These are phyloP conservation scores for Vigna radiata DNA, from an alignment of 306 rosid species.

Conservation along the genomic window DNA sequence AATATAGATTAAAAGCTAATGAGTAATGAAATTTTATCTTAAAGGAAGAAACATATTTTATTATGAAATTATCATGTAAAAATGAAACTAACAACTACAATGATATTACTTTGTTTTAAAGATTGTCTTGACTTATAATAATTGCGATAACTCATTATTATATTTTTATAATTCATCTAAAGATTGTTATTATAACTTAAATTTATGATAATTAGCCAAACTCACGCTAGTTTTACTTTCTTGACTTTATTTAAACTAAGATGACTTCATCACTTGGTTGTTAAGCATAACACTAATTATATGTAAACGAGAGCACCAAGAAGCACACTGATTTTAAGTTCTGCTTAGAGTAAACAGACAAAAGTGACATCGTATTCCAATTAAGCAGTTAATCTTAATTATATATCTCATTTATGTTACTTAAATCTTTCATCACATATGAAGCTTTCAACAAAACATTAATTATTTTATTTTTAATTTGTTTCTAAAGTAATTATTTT, in stretches of 20 bases:
- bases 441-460: too few relatives aligned
- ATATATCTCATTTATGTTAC: too few relatives aligned
- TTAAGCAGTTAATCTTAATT: neutral
- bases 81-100: neutral
- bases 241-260: neutral
- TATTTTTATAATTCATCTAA: constrained; percentile 4
- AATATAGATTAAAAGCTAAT: too few relatives aligned
- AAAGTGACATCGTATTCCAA: neutral
- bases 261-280: neutral
- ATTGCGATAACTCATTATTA: neutral
- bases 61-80: neutral
- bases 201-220: neutral
- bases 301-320: neutral
- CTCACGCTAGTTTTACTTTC: neutral
- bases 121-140: constrained; percentile 2
- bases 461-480: too few relatives aligned
- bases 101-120: neutral
- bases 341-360: neutral
- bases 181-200: neutral
- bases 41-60: neutral
- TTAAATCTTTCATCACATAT: too few relatives aligned
- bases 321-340: neutral
- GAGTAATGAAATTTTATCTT: neutral
- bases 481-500: too few relatives aligned
- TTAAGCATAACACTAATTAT: neutral